These are phyloP conservation scores for Saccharomycopsis synnaedendra DNA, from an alignment of 805 yeast species.

Conservation along the genomic window DNA sequence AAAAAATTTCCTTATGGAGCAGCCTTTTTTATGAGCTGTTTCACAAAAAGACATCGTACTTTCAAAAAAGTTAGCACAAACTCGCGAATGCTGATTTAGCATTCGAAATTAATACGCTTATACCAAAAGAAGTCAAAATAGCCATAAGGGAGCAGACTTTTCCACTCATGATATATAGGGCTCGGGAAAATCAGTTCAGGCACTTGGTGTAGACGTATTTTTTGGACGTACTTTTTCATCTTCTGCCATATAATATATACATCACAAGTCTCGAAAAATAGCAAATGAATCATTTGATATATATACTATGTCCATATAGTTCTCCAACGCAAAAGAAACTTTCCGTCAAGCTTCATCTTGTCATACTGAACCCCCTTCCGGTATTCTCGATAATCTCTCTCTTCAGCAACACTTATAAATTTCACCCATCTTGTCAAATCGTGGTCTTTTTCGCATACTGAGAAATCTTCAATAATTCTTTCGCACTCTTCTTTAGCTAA, in stretches of 20 bases:
- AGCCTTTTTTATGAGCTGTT: too few relatives aligned
- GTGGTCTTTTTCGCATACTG: conserved; percentile 18
- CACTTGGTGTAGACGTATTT: neutral
- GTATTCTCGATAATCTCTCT: conserved; percentile 19
- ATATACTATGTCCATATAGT: neutral
- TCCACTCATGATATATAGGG: too few relatives aligned
- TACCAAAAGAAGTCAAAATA: too few relatives aligned
- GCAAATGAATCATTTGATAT: neutral
- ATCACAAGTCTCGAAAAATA: neutral
- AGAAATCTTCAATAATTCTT: neutral
- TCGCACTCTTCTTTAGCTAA: neutral
- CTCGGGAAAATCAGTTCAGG: neutral
- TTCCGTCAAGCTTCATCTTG: neutral
- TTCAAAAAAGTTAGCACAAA: too few relatives aligned
- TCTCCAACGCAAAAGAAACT: neutral
- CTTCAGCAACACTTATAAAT: conserved; percentile 21
- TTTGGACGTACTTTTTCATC: neutral
- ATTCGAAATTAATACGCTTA: too few relatives aligned
- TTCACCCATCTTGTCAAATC: conserved; percentile 22
- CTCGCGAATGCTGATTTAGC: too few relatives aligned
- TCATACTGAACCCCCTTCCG: neutral
- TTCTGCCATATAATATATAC: neutral
- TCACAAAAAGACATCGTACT: too few relatives aligned
- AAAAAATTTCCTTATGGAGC: too few relatives aligned
- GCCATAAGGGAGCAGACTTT: too few relatives aligned